A percentile compares a stretch with the other conserved stretches of the same genome.
phyloP scores from a whole-genome alignment of 495 filamentous ascomycete species.

The Hypoxylon fuscum region DNA sequence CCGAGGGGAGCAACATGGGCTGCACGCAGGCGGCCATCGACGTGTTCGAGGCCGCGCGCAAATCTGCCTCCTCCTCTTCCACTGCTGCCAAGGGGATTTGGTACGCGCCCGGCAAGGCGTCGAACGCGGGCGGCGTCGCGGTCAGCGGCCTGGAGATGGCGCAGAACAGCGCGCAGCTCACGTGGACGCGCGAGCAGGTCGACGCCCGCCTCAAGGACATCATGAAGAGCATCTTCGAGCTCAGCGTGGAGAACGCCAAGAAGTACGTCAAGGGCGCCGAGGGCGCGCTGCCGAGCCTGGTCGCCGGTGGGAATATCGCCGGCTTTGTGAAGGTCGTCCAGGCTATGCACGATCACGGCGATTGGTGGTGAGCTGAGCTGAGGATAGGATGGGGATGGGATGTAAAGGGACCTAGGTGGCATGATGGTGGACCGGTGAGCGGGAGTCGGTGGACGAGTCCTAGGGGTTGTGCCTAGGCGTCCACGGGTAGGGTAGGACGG shows the following conservation, averaged over 20 bases:
- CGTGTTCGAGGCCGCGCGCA: constrained; percentile 85
- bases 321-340: constrained; percentile 95
- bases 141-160: constrained; percentile 99
- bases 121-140: constrained; percentile 97
- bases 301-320: constrained; percentile 95
- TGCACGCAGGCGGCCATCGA: constrained; percentile 96
- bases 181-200: constrained; percentile 89
- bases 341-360: constrained; percentile 96
- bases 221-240: constrained; percentile 94
- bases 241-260: constrained; percentile 88
- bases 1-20: constrained; percentile 99
- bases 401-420: background rate
- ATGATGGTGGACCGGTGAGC: background rate
- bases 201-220: constrained; percentile 91
- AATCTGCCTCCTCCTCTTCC: too few relatives aligned
- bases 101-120: constrained; percentile 96
- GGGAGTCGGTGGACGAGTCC: too few relatives aligned
- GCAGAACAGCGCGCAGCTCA: constrained; percentile 88
- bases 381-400: background rate
- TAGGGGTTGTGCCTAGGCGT: too few relatives aligned
- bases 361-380: constrained; percentile 81
- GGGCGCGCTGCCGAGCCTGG: constrained; percentile 87
- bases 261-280: constrained; percentile 80
- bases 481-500: too few relatives aligned
- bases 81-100: constrained; percentile 85